phyloP scores from a whole-genome alignment of 2,329 filamentous ascomycete species.

The Fusarium miscanthi region DNA sequence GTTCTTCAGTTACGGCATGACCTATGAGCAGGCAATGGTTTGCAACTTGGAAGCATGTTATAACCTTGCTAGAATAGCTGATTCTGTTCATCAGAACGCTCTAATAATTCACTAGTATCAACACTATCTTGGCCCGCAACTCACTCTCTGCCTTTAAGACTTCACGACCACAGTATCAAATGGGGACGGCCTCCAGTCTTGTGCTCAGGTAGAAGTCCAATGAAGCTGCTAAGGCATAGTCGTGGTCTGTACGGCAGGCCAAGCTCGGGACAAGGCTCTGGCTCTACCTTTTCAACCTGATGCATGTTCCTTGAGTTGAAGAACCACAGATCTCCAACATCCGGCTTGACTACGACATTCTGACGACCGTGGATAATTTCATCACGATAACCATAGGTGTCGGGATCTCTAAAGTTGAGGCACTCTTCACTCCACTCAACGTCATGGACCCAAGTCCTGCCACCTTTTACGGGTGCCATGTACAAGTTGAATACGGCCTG shows the following conservation, averaged over 20 bases:
- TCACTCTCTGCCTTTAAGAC: too few species aligned
- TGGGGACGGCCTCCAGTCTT: not conserved
- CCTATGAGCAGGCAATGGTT: not conserved
- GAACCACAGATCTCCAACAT: not conserved
- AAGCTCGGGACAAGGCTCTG: not conserved
- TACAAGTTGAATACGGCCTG: not conserved
- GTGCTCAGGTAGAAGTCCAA: not conserved
- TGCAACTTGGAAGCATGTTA: not conserved
- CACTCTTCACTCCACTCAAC: slow-evolving; percentile 5
- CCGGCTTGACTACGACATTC: not conserved
- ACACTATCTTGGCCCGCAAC: not conserved
- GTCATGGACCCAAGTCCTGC: not conserved
- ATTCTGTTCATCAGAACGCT: not conserved
- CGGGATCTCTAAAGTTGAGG: not conserved
- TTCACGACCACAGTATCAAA: not conserved
- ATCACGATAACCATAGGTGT: not conserved
- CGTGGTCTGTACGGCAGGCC: not conserved
- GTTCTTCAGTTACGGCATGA: too few species aligned
- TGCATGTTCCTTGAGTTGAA: slow-evolving; percentile 7
- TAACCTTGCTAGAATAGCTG: too few species aligned
- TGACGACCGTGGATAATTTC: not conserved
- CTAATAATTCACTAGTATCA: not conserved
- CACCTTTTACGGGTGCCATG: not conserved
- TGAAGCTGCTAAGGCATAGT: not conserved
- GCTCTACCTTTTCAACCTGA: not conserved